A percentile compares a stretch with the other conserved stretches of the same genome.
Evolutionary conservation across 1,284 basidiomycete species (phyloP).

Genomic region (Leccinum angustisporum): DNA sequence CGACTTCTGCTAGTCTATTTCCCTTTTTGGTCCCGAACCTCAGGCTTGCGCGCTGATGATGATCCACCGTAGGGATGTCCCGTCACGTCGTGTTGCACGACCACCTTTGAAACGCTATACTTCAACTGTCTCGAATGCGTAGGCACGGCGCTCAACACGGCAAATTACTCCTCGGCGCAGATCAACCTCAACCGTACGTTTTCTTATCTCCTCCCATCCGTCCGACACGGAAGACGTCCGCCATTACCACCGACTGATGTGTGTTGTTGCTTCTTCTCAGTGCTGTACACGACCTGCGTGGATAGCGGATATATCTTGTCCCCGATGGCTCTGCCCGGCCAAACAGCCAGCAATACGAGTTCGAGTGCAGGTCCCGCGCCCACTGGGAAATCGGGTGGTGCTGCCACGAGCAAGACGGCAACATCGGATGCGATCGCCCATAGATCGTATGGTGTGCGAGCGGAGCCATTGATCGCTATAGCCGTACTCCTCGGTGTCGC

Average conservation of each 20-base stretch:
- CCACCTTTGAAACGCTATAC: conserved; percentile 35
- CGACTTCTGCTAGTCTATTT: not conserved
- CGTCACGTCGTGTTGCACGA: conserved; percentile 34
- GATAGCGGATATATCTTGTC: conserved; percentile 35
- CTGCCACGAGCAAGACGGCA: not conserved
- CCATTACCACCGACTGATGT: not conserved
- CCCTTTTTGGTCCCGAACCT: not conserved
- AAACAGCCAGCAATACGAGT: conserved; percentile 34
- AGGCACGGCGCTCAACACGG: conserved; percentile 28
- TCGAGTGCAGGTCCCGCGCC: conserved; percentile 15
- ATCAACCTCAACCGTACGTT: conserved; percentile 31
- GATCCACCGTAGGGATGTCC: conserved; percentile 26
- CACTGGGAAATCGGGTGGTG: not conserved
- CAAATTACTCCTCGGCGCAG: conserved; percentile 33
- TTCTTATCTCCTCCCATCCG: not conserved
- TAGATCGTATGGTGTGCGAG: not conserved
- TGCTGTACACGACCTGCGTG: conserved; percentile 32
- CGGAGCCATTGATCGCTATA: conserved; percentile 6
- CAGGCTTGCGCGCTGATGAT: not conserved
- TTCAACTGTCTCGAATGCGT: conserved; percentile 40
- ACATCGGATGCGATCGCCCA: conserved; percentile 2
- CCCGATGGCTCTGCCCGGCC: conserved; percentile 41
- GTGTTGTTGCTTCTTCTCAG: conserved; percentile 16
- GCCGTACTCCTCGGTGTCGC: conserved; percentile 9
- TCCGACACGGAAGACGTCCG: not conserved